Base-by-base conservation (phyloP, 73 alveolate genomes). In the Breviolum minutum region DNA sequence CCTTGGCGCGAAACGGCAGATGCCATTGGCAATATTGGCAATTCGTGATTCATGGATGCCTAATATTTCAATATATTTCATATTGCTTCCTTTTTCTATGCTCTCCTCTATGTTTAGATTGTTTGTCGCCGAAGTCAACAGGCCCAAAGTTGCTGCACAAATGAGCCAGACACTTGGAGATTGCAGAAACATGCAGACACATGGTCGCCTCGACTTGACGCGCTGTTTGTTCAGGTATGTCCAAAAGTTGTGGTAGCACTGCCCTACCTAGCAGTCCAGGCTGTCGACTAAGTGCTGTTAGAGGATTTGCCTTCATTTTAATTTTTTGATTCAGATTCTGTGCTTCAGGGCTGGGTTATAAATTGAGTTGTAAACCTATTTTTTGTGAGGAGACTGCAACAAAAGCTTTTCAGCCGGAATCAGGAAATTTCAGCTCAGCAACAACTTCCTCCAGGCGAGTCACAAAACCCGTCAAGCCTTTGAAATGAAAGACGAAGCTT, bases 171-270 rank as follows among this genome's bases (percentile, higher is more conserved):
- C 6, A 71, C 40, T 30, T 22, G 30, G 7, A 30, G 13, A 17
- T 13, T 17, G 81, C 81, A 17, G 81, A 71, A 2, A 13, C 81
- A 71, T 22, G 30, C 32, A 71, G 81, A 17, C 13, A 17, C 26
- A 8, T 2, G n/a, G n/a, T n/a, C n/a, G n/a, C 13, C 19, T 8
- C 81, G 81, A 17, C 10, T 22, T 8, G 32, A 71, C 81, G 14
- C 16, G 62, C 63, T 8, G 0, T 63, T 11, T 7, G 12, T 32
- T 9, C 40, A 48, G 69, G 89, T 30, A 81, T 30, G 69, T 81
- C 89, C 29, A 81, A 81, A 48, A 81, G 89, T 70, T 73, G 83
- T 32, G 87, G 87, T 6, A 81, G 89, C 89, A 81, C 89, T 7
- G 89, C 69, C 8, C 30, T 30, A 9, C 89, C 89, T 11, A 81